Conservation (phyloP, 2,329 filamentous ascomycete genomes). For the Colletotrichum spinosum region DNA sequence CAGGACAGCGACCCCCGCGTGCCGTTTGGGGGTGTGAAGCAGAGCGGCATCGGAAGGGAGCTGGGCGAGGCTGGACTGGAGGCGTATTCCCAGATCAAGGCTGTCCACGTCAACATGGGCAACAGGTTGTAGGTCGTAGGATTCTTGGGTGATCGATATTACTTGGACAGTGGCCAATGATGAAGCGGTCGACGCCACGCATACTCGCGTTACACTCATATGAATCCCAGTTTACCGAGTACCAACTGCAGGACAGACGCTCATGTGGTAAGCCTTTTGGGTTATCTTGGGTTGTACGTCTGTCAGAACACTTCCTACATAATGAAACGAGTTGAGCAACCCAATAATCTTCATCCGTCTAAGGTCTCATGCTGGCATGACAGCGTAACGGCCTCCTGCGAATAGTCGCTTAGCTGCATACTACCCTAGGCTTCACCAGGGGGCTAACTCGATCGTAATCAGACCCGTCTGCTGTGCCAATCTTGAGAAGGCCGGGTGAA, state of each 20-base stretch:
- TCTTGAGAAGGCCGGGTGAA: conserved; percentile 14
- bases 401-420: background rate
- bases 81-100: conserved; percentile 58
- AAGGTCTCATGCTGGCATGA: too few species aligned
- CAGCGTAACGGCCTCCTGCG: too few species aligned
- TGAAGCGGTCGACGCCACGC: too few species aligned
- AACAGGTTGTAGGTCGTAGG: background rate
- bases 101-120: conserved; percentile 56
- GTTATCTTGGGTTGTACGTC: too few species aligned
- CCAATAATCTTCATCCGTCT: too few species aligned
- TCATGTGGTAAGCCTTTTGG: too few species aligned
- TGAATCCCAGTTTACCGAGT: too few species aligned
- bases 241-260: too few species aligned
- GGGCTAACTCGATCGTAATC: conserved; percentile 14
- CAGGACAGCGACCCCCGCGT: conserved; percentile 58
- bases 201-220: too few species aligned
- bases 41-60: conserved; percentile 61
- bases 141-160: background rate
- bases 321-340: too few species aligned
- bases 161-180: too few species aligned
- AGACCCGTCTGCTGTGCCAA: conserved; percentile 32
- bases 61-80: conserved; percentile 58
- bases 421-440: conserved; percentile 17
- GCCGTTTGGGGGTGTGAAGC: conserved; percentile 60
- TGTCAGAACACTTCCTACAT: too few species aligned